Conservation (phyloP, 2,329 filamentous ascomycete genomes). For the Rosellinia necatrix region DNA sequence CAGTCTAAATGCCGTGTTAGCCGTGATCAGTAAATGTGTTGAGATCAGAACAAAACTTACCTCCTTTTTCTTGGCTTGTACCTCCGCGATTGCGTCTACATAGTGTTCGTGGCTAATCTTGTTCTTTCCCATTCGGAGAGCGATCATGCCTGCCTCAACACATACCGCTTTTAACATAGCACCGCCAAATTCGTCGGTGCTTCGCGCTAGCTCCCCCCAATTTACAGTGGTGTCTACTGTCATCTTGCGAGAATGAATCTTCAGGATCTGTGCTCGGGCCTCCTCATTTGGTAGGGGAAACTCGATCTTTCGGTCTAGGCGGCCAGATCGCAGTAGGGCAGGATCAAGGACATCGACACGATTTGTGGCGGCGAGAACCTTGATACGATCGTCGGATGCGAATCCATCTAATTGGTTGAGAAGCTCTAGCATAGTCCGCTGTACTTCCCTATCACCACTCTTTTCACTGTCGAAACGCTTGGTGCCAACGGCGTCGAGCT, state of each 20-base stretch:
- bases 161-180: constrained; percentile 98
- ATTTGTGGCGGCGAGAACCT: constrained; percentile 93
- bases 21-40: neutral
- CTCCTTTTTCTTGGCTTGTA: constrained; percentile 95
- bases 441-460: constrained; percentile 95
- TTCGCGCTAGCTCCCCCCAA: constrained; percentile 93
- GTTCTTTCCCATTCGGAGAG: constrained; percentile 87
- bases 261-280: constrained; percentile 92
- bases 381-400: constrained; percentile 94
- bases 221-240: constrained; percentile 91
- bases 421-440: constrained; percentile 97
- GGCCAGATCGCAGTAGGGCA: constrained; percentile 86
- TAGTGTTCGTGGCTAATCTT: constrained; percentile 99
- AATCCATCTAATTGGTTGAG: constrained; percentile 99
- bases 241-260: constrained; percentile 99
- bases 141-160: constrained; percentile 99
- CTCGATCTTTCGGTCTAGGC: constrained; percentile 95
- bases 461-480: constrained; percentile 99
- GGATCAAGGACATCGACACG: constrained; percentile 93
- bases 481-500: constrained; percentile 96
- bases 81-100: constrained; percentile 96
- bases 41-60: constrained; percentile 47
- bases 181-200: constrained; percentile 97
- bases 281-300: constrained; percentile 98
- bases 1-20: constrained; percentile 51